Conservation (phyloP, 495 filamentous ascomycete species). For the Aspergillus biplanus region DNA sequence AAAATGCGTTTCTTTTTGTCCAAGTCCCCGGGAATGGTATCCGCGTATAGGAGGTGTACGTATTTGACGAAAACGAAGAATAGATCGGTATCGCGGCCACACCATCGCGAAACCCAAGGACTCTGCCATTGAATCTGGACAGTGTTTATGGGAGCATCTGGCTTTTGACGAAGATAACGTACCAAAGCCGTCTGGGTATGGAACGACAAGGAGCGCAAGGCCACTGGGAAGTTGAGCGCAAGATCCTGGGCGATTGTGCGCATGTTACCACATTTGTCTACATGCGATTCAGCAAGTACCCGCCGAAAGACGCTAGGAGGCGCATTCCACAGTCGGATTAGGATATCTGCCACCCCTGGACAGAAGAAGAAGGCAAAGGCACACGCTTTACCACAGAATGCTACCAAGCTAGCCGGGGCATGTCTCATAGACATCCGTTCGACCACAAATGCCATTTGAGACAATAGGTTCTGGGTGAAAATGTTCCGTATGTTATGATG, state of each 20-base stretch:
- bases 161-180: slow-evolving; percentile 67
- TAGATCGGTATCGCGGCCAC: slow-evolving; percentile 86
- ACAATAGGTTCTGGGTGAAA: slow-evolving; percentile 82
- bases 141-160: slow-evolving; percentile 69
- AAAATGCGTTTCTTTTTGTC: slow-evolving; percentile 65
- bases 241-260: slow-evolving; percentile 57
- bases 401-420: slow-evolving; percentile 88
- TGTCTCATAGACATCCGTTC: slow-evolving; percentile 89
- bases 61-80: slow-evolving; percentile 95
- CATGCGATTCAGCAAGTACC: slow-evolving; percentile 67
- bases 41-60: slow-evolving; percentile 79
- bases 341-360: slow-evolving; percentile 82
- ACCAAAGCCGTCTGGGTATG: slow-evolving; percentile 64
- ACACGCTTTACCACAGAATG: slow-evolving; percentile 90
- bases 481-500: slow-evolving; percentile 93
- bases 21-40: slow-evolving; percentile 71
- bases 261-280: slow-evolving; percentile 41
- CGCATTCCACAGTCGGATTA: slow-evolving; percentile 82
- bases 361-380: slow-evolving; percentile 98
- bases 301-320: slow-evolving; percentile 67
- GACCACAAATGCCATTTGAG: slow-evolving; percentile 86
- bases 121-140: slow-evolving; percentile 82
- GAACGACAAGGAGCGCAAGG: slow-evolving; percentile 73
- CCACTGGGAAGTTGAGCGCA: slow-evolving; percentile 70
- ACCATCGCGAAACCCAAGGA: slow-evolving; percentile 85